Evolutionary conservation across 164 flowering plant species (phyloP).

Genomic region (Cinnamomum micranthum): DNA sequence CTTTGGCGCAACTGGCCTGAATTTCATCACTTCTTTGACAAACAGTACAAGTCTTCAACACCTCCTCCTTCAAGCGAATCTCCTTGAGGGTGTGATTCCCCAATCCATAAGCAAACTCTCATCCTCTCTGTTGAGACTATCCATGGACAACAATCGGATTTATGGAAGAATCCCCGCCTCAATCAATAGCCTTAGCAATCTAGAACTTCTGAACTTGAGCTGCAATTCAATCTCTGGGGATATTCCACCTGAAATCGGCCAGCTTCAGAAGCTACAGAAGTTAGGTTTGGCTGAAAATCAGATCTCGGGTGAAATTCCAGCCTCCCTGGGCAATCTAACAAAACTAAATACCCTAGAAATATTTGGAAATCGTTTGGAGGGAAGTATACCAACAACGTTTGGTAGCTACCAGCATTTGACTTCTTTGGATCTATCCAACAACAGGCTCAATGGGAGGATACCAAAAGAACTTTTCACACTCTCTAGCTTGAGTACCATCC

Average conservation of each 20-base stretch:
- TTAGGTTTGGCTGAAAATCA: constrained; percentile 22
- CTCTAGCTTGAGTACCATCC: constrained; percentile 8
- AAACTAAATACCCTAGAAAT: not conserved
- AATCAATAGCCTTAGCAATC: constrained; percentile 25
- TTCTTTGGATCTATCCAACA: constrained; percentile 12
- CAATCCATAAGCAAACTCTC: constrained; percentile 45
- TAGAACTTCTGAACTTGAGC: constrained; percentile 28
- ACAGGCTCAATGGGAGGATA: constrained; percentile 23
- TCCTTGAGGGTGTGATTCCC: constrained; percentile 40
- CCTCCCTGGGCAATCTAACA: constrained; percentile 23
- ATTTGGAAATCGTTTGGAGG: constrained; percentile 10
- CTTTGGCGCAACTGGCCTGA: constrained; percentile 15
- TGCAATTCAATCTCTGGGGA: constrained; percentile 32
- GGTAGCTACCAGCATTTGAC: constrained; percentile 9
- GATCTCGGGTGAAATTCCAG: constrained; percentile 23
- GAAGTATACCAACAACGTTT: constrained; percentile 29
- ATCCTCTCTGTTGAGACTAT: constrained; percentile 13
- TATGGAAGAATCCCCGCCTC: constrained; percentile 40
- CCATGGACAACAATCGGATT: constrained; percentile 33
- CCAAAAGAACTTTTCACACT: constrained; percentile 14
- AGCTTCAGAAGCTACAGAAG: constrained; percentile 23
- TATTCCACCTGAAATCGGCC: constrained; percentile 36
- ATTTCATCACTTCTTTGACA: constrained; percentile 27
- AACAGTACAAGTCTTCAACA: constrained; percentile 28
- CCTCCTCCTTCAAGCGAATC: constrained; percentile 38